A percentile compares a stretch with the other conserved stretches of the same genome.
These are phyloP conservation scores for Chytriomyces hyalinus DNA, from an alignment of 192 early-diverging fungal genomes.

Conservation along the genomic window DNA sequence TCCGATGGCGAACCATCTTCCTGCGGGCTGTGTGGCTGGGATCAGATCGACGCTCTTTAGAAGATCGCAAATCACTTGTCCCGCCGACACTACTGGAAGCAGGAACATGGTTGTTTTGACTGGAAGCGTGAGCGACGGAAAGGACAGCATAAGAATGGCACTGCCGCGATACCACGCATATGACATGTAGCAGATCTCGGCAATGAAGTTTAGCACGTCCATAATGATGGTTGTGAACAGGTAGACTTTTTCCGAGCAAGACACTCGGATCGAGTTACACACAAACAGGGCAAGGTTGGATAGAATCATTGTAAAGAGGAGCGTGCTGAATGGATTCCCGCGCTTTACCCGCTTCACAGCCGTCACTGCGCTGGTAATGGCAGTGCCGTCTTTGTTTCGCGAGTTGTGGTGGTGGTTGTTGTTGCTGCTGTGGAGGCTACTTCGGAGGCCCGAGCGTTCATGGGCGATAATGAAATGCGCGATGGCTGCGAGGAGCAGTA, in stretches of 20 bases:
- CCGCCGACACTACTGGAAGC: too few species aligned
- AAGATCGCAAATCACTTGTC: too few species aligned
- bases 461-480: neutral
- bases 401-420: neutral
- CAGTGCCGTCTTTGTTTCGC: neutral
- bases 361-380: neutral
- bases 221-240: too few species aligned
- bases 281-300: neutral
- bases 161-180: neutral
- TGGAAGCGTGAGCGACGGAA: neutral
- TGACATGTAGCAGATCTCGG: neutral
- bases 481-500: neutral
- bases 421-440: neutral
- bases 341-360: neutral
- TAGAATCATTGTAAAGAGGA: neutral
- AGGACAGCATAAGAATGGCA: neutral
- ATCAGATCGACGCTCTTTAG: too few species aligned
- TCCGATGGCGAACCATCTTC: too few species aligned
- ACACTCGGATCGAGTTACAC: neutral
- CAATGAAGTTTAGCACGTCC: neutral
- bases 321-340: neutral
- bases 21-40: too few species aligned
- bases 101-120: too few species aligned
- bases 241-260: too few species aligned
- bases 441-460: neutral